Percentiles rank a stretch among this genome's conserved stretches.
phyloP scores from a whole-genome alignment of 805 yeast species.

The Hanseniaspora lachancei region DNA sequence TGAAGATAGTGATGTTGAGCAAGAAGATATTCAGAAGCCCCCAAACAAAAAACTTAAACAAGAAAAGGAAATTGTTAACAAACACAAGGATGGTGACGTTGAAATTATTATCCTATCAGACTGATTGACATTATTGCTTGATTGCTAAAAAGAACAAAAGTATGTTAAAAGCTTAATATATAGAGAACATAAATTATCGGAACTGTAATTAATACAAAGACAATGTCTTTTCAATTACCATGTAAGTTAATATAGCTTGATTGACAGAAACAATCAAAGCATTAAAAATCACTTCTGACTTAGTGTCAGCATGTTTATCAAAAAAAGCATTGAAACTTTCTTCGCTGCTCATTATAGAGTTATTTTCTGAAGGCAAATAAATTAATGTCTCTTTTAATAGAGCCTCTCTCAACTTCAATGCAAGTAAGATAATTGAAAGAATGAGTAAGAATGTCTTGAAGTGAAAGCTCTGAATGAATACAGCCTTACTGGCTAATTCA shows the following conservation, averaged over 20 bases:
- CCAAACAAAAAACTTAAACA: background rate
- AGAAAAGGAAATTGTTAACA: background rate
- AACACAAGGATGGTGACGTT: background rate
- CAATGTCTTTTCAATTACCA: background rate
- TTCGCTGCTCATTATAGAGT: background rate
- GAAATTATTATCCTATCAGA: constrained; percentile 6
- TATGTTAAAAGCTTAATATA: no score
- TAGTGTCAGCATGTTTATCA: background rate
- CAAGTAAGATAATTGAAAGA: background rate
- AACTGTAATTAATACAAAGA: background rate
- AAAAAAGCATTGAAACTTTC: background rate
- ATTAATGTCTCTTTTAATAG: background rate
- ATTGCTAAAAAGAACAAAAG: background rate
- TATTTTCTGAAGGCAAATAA: background rate
- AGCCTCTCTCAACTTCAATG: background rate
- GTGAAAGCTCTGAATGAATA: background rate
- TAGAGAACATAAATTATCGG: no score
- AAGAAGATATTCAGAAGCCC: background rate
- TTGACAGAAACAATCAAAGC: background rate
- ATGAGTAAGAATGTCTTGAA: background rate
- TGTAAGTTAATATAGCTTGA: background rate
- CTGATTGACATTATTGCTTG: background rate
- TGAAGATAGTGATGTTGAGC: background rate
- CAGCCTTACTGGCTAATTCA: background rate
- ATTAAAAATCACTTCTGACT: background rate